Evolutionary conservation across 805 yeast genomes (phyloP), one percentile per base, ranked within the genome.

Genomic region (Blastobotrys americana): DNA sequence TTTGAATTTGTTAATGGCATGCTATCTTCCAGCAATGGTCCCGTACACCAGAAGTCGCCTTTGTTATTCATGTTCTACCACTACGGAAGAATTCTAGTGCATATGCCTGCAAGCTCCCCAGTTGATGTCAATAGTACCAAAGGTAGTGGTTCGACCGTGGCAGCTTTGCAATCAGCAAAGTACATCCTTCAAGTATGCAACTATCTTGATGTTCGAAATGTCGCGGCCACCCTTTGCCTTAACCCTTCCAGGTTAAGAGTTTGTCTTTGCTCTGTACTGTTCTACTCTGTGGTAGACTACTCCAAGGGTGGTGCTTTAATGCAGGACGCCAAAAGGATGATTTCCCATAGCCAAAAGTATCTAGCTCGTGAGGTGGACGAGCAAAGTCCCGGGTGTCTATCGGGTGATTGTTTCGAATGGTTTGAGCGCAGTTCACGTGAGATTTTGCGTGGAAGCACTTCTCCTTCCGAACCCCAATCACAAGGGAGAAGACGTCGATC

Each of bases 271-370:
- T 42, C 61, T 6, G 45, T 61, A 25, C 52, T 64, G 21, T 47
- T 65, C 20, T 64, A 56, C 50, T 88, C 94, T 13, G 77, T 87
- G 0, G 67, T 88, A 45, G 96, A 87, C 50, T 86, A 84, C 58
- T 79, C 85, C 2, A 78, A 85, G 58, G 87, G 88, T 33, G 95
- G 96, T 0, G 80, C 90, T 1, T 63, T 87, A 44, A 79, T 81
- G 57, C 84, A 78, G 56, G 87, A 80, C 42, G 77, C 81, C 57
- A 82, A 78, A 52, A 70, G 64, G 27, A 64, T 84, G 39, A 63
- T 87, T 39, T 61, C 51, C 2, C 47, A 46, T 22, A 44, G 56
- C 16, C 45, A 59, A 21, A 55, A 57, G 34, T 42, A 44, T 17
- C 38, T 56, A 4, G 39, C 52, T 38, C 21, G 42, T n/a, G 55